Percentiles rank a stretch among this genome's conserved stretches.
These are phyloP conservation scores for Mucor circinelloides DNA, from an alignment of 371 early-diverging fungal genomes.

Conservation along the genomic window DNA sequence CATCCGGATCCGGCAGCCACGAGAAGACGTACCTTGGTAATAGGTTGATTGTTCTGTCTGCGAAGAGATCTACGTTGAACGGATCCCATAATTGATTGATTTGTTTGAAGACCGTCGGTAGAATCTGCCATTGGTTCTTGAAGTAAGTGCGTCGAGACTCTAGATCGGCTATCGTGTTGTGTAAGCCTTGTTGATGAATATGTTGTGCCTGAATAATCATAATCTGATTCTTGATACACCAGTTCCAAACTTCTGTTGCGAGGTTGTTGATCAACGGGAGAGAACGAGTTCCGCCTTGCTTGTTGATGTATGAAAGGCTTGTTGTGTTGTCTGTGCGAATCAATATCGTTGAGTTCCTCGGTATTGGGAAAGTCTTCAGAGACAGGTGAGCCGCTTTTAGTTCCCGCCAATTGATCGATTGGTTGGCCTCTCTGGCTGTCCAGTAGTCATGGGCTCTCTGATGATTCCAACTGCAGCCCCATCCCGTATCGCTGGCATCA, in stretches of 20 bases:
- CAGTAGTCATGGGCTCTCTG: conserved; percentile 14
- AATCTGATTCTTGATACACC: too few species aligned
- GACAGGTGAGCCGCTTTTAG: neutral
- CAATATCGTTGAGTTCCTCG: too few species aligned
- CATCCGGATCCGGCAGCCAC: conserved; percentile 3
- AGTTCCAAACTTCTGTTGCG: too few species aligned
- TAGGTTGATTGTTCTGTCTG: neutral
- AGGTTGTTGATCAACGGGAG: too few species aligned
- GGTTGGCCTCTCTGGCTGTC: conserved; percentile 5
- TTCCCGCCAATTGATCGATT: conserved; percentile 30
- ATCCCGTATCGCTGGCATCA: too few species aligned
- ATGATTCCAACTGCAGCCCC: conserved; percentile 12
- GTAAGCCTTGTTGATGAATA: conserved; percentile 16
- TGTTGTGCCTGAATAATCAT: too few species aligned
- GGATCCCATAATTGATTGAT: neutral
- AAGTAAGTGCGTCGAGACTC: conserved; percentile 13
- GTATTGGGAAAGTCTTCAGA: neutral
- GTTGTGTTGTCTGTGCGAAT: too few species aligned
- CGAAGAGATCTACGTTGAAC: conserved; percentile 19
- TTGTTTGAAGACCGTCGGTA: conserved; percentile 1
- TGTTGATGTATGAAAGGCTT: too few species aligned
- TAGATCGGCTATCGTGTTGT: conserved; percentile 19
- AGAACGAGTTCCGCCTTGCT: too few species aligned
- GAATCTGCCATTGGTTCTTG: conserved; percentile 21
- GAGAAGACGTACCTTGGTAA: conserved; percentile 21